Evolutionary conservation across 2,329 filamentous ascomycete genomes (phyloP), one percentile per base, ranked within the genome.

Genomic region (Fusarium domesticum): DNA sequence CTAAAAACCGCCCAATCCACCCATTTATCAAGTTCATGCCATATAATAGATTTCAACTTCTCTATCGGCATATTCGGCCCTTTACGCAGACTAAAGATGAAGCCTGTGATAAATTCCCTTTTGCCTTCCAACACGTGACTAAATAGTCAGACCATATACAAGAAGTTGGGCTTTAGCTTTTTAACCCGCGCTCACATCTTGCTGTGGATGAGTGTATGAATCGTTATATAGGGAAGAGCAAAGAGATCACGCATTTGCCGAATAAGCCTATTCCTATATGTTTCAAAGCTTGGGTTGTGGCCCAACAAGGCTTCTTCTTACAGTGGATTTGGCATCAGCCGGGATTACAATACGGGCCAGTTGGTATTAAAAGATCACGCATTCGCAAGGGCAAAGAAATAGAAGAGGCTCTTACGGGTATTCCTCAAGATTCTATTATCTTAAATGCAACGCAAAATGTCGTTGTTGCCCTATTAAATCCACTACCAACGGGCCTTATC

Each of bases 231-330:
- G 40, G 40, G 7, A 18, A 36, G 15, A 14, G 16, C 10, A 23
- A 32, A 12, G 17, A 39, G 17, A 28, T 14, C 23, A 17, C 20
- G 17, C 16, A 16, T 14, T 36, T 47, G 14, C 39, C 44, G 25
- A 37, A 23, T 3, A 46, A 43, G 23, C 40, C 40, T 12, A 47
- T 18, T 18, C 20, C 18, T 11, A 43, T n/a, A 16, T 45, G 39
- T 23, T 40, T 51, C 20, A 51, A 54, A 33, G 36, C 49, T n/a
- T 54, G 30, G 51, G 41, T 40, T 44, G n/a, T 45, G 5, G 51
- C 41, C 12, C 32, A 48, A 47, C 14, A 25, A 10, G 40, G 48
- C 20, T 47, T 38, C 34, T 47, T 51, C 16, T n/a, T 51, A 17
- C 15, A 41, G n/a, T 49, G 35, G 51, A 23, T 43, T 32, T 50